A percentile compares a stretch with the other conserved stretches of the same genome.
phyloP scores from a whole-genome alignment of 176 grass and related monocot species.

The Oryza australiensis region DNA sequence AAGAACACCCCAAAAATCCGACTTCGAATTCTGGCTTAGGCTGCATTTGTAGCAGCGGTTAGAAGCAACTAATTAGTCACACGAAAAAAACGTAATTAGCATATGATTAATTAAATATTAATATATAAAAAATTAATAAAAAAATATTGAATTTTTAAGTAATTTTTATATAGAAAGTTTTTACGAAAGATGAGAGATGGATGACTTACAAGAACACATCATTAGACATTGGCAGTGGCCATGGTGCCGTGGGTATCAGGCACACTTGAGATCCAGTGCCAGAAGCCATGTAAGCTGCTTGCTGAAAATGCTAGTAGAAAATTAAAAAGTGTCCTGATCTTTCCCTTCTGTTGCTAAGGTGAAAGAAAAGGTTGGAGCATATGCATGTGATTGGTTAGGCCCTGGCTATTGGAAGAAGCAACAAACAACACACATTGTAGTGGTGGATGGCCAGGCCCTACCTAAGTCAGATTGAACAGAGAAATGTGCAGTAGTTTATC shows the following conservation, averaged over 20 bases:
- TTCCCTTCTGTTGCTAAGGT: slow-evolving; percentile 27
- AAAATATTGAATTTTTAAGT: no score
- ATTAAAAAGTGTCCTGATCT: slow-evolving; percentile 2
- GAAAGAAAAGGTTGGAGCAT: not conserved
- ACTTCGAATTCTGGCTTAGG: not conserved
- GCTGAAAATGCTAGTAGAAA: slow-evolving; percentile 13
- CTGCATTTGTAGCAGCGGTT: no score
- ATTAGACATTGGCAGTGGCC: not conserved
- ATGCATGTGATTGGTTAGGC: slow-evolving; percentile 15
- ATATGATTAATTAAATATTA: no score
- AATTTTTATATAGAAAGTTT: no score
- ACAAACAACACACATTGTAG: not conserved
- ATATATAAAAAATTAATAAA: no score
- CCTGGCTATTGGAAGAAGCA: not conserved
- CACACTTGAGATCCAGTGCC: not conserved
- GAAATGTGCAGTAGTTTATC: slow-evolving; percentile 12
- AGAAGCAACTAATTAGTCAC: no score
- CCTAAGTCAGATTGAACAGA: not conserved
- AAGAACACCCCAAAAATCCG: not conserved
- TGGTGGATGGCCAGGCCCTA: slow-evolving; percentile 32
- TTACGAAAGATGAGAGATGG: no score
- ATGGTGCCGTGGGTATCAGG: slow-evolving; percentile 16
- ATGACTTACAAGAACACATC: no score
- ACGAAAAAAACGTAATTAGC: no score
- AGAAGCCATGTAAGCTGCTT: slow-evolving; percentile 3